Base-by-base conservation (phyloP, 73 alveolate species). In the Paramecium tetraurelia region DNA sequence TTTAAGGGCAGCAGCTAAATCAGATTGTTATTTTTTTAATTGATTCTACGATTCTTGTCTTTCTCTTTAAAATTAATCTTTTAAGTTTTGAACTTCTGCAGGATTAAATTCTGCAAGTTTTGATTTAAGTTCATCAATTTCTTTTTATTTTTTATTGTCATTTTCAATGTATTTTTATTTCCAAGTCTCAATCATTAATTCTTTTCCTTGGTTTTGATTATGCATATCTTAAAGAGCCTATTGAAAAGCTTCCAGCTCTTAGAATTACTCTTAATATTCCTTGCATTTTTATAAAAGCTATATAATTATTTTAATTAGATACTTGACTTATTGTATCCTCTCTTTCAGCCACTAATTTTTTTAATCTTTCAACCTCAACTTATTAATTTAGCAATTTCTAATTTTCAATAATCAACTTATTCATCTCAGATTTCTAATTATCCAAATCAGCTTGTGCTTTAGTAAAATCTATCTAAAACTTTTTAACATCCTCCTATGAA, bases 401-500 rank as follows among this genome's bases (percentile, higher is more conserved):
- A 46, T 80, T 43, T 14, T 80, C 90, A 31, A 80, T 31, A 24
- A 18, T 63, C 20, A 80, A 46, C 3, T 22, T 31, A 48, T 80
- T 80, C 43, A 41, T 31, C 2, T 80, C 76, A n/a, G 72, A 21
- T 24, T 46, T 40, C 58, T 44, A 80, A 0, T 80, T 10, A 38
- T 44, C 76, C 14, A 22, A 35, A 22, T 80, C 90, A 22, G 12
- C 57, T 48, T 80, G 8, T 20, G 57, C 75, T 20, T 41, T 22
- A n/a, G 70, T 18, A 44, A 80, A 22, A n/a, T 80, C 76, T 8
- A 44, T 80, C 18, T 43, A 44, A 46, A 31, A 80, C 38, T 80
- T 80, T 24, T 80, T 80, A 36, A 63, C 70, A 41, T 80, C 90
- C 24, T 80, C 90, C 14, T 80, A 22, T 21, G 70, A 48, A 11